Conservation (phyloP, 2,329 filamentous ascomycete genomes). For the Epichloe uncinata region DNA sequence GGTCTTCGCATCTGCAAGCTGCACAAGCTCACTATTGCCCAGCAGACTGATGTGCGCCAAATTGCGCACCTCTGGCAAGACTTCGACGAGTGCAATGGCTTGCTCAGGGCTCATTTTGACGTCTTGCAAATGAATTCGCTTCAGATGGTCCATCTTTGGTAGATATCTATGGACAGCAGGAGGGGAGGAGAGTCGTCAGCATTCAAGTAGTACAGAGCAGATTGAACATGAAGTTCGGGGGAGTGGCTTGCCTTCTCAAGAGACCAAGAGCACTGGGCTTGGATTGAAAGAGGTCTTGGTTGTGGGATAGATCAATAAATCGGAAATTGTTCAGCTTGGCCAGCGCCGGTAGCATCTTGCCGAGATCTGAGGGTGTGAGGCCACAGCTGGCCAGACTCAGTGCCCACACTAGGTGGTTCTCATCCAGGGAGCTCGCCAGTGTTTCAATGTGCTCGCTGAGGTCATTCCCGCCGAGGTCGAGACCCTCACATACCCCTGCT, state of each 20-base stretch:
- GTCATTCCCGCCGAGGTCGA: conserved; percentile 83
- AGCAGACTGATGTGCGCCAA: conserved; percentile 80
- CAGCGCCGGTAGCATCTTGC: conserved; percentile 61
- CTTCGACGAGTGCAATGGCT: conserved; percentile 79
- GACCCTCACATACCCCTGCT: conserved; percentile 66
- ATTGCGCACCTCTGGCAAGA: conserved; percentile 68
- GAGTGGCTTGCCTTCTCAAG: conserved; percentile 50
- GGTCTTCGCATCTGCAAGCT: conserved; percentile 60
- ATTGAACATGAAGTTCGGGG: not conserved
- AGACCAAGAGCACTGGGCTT: conserved; percentile 61
- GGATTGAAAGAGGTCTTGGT: conserved; percentile 62
- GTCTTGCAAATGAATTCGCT: conserved; percentile 75
- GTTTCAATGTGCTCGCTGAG: conserved; percentile 40
- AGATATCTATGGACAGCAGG: conserved; percentile 2
- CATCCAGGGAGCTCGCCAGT: conserved; percentile 38
- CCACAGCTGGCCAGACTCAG: conserved; percentile 80
- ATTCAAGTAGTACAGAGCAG: not conserved
- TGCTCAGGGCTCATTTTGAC: conserved; percentile 77
- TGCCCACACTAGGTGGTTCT: conserved; percentile 55
- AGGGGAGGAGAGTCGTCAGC: not conserved
- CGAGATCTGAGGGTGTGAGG: conserved; percentile 58
- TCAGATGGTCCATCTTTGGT: conserved; percentile 63
- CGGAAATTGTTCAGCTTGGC: conserved; percentile 58
- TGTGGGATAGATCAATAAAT: conserved; percentile 88
- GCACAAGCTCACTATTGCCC: conserved; percentile 61